phyloP scores from a whole-genome alignment of 164 flowering plant species.

The Dillenia turbinata region DNA sequence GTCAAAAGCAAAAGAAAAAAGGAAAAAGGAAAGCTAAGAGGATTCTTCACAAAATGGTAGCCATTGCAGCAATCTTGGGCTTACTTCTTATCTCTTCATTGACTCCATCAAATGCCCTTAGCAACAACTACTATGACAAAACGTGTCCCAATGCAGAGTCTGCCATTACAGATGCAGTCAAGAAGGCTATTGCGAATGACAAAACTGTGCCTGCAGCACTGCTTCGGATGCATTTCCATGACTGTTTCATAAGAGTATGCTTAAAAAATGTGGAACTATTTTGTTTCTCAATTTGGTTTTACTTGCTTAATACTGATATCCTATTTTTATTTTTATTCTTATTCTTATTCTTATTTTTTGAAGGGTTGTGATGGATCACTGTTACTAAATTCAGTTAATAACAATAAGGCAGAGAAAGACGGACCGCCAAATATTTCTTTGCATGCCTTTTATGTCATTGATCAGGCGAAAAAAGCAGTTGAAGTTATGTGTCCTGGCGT shows the following conservation, averaged over 20 bases:
- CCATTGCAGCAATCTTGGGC: constrained; percentile 9
- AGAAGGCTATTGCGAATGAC: constrained; percentile 19
- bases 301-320: not conserved
- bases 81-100: constrained; percentile 14
- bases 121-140: constrained; percentile 26
- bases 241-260: constrained; percentile 47
- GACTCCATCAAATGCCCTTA: constrained; percentile 20
- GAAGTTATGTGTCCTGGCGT: constrained; percentile 51
- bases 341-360: not conserved
- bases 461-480: constrained; percentile 42
- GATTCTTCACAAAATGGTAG: constrained; percentile 6
- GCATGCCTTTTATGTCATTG: constrained; percentile 57
- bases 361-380: constrained; percentile 66
- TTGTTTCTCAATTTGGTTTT: not conserved
- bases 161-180: constrained; percentile 18
- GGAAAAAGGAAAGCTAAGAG: too few species aligned
- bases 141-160: constrained; percentile 33
- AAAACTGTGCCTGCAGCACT: constrained; percentile 48
- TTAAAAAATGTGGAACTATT: not conserved
- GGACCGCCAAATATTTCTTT: constrained; percentile 48
- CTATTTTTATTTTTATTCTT: too few species aligned
- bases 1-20: too few species aligned
- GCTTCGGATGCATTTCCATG: constrained; percentile 64
- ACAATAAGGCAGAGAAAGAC: constrained; percentile 46
- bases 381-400: constrained; percentile 34